Conservation (phyloP, 108 stramenopile species). For the Chaetoceros tenuissimus region DNA sequence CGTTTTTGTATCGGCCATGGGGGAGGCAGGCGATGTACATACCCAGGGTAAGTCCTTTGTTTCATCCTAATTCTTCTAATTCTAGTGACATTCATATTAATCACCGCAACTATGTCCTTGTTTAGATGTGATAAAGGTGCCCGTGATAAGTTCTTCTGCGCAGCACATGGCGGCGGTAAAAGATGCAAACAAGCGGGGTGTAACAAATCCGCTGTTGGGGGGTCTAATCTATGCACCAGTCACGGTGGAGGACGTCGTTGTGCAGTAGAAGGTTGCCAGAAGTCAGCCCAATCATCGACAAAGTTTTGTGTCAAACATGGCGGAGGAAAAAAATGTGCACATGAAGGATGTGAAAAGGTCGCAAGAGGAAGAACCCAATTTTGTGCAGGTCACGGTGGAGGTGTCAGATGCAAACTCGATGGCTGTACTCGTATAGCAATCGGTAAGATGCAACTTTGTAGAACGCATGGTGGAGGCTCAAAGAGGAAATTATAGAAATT, state of each 20-base stretch:
- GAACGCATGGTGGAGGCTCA: conserved; percentile 85
- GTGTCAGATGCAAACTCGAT: conserved; percentile 87
- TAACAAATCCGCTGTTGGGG: conserved; percentile 94
- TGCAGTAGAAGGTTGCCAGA: conserved; percentile 75
- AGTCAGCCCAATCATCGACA: conserved; percentile 92
- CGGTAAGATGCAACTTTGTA: conserved; percentile 88
- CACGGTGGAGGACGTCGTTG: conserved; percentile 97
- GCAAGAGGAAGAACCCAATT: conserved; percentile 76
- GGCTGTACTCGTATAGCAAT: conserved; percentile 93
- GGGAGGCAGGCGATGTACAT: conserved; percentile 91
- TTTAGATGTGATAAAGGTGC: conserved; percentile 92
- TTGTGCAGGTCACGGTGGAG: conserved; percentile 95
- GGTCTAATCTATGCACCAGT: conserved; percentile 86
- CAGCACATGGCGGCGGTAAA: conserved; percentile 95
- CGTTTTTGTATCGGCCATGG: conserved; percentile 97
- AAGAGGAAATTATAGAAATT: conserved; percentile 6
- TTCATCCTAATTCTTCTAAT: too few species aligned
- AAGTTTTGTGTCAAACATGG: conserved; percentile 96
- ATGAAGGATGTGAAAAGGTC: conserved; percentile 72
- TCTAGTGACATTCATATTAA: too few species aligned
- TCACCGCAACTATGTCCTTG: too few species aligned
- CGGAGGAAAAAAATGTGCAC: conserved; percentile 90
- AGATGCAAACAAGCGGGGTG: conserved; percentile 84
- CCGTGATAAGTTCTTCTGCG: conserved; percentile 82
- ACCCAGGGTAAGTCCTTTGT: too few species aligned